phyloP scores from a whole-genome alignment of 495 filamentous ascomycete genomes.

The Aspergillus ostianus region DNA sequence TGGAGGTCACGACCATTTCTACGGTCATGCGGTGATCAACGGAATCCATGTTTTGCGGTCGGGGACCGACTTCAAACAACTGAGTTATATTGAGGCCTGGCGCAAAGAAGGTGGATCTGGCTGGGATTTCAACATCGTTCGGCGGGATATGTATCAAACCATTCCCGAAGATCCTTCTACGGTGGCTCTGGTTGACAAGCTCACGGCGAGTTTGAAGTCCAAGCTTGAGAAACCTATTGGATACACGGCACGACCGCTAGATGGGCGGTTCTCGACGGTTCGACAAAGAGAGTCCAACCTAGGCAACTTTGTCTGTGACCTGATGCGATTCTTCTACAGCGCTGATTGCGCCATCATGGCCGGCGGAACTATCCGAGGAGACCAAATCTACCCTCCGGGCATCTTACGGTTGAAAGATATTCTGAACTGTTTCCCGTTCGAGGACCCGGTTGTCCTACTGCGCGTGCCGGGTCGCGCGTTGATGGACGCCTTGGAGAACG shows the following conservation, averaged over 20 bases:
- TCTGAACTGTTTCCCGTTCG: conserved; percentile 81
- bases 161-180: conserved; percentile 61
- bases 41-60: conserved; percentile 77
- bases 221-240: conserved; percentile 83
- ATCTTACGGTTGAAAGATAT: conserved; percentile 75
- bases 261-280: conserved; percentile 82
- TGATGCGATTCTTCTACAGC: conserved; percentile 79
- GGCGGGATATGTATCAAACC: conserved; percentile 66
- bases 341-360: conserved; percentile 84
- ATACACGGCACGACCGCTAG: conserved; percentile 74
- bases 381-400: conserved; percentile 83
- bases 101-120: conserved; percentile 43
- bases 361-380: conserved; percentile 83
- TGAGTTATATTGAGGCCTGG: conserved; percentile 80
- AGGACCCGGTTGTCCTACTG: conserved; percentile 83
- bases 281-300: conserved; percentile 74
- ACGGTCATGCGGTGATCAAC: conserved; percentile 72
- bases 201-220: conserved; percentile 67
- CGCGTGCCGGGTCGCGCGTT: conserved; percentile 64
- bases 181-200: conserved; percentile 56
- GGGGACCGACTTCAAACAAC: conserved; percentile 85
- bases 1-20: conserved; percentile 89
- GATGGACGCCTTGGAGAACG: conserved; percentile 76
- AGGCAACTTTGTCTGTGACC: conserved; percentile 86
- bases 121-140: conserved; percentile 77